These are phyloP conservation scores for Fusarium albosuccineum DNA, from an alignment of 2,329 filamentous ascomycete genomes.

Conservation along the genomic window DNA sequence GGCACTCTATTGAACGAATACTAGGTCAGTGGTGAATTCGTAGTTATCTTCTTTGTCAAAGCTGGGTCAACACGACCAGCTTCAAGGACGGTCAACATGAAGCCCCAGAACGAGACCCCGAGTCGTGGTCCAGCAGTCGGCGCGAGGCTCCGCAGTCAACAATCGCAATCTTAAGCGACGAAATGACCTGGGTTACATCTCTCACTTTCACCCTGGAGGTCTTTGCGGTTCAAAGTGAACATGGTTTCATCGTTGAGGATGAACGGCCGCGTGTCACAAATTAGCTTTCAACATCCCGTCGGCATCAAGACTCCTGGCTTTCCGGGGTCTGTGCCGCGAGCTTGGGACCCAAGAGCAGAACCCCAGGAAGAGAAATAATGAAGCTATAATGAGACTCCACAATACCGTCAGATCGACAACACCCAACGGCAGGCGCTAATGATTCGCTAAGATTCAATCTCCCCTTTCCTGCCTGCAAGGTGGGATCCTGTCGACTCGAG, in stretches of 20 bases:
- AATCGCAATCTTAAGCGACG: conserved; percentile 6
- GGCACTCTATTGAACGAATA: too few relatives aligned
- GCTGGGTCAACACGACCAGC: neutral
- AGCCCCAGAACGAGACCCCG: neutral
- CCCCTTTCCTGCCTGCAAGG: conserved; percentile 6
- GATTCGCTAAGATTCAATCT: conserved; percentile 8
- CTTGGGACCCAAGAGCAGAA: neutral
- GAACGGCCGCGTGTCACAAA: too few relatives aligned
- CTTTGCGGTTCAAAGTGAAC: neutral
- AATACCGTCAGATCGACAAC: neutral
- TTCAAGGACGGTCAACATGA: neutral
- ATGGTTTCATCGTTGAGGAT: neutral
- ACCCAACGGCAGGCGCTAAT: neutral
- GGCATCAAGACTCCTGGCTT: neutral
- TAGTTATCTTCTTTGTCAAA: neutral
- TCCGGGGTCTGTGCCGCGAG: neutral
- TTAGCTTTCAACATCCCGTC: neutral
- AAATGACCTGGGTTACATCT: neutral
- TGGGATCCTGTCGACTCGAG: neutral
- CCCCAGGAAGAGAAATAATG: neutral
- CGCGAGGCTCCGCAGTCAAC: neutral
- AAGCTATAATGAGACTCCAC: conserved; percentile 1
- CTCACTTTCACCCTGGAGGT: neutral
- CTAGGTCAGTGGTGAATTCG: too few relatives aligned
- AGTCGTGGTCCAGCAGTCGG: conserved; percentile 4